Evolutionary conservation across 495 filamentous ascomycete species (phyloP).

Genomic region (Tuber umbilicatum): DNA sequence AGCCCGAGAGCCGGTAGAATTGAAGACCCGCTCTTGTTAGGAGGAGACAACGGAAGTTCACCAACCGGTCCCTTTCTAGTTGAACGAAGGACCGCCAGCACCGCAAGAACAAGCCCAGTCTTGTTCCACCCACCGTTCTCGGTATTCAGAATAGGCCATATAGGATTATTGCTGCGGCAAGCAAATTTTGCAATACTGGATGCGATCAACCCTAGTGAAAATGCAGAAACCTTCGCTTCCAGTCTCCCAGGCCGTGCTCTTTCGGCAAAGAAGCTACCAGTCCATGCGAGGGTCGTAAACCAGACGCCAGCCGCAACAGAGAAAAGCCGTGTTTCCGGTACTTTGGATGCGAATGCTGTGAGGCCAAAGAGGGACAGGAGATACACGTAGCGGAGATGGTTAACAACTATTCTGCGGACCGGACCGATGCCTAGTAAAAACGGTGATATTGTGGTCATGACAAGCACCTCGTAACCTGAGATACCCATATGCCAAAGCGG

Average conservation of each 20-base stretch:
- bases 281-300: conserved; percentile 73
- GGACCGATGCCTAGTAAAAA: conserved; percentile 67
- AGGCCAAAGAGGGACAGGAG: conserved; percentile 70
- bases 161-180: conserved; percentile 91
- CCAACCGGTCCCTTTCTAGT: conserved; percentile 54
- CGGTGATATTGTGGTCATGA: conserved; percentile 78
- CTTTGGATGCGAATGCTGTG: conserved; percentile 66
- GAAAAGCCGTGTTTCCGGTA: conserved; percentile 72
- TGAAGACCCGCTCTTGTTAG: conserved; percentile 57
- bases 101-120: conserved; percentile 64
- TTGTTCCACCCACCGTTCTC: conserved; percentile 92
- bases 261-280: conserved; percentile 71
- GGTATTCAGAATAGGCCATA: conserved; percentile 89
- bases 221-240: conserved; percentile 73
- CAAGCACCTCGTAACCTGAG: conserved; percentile 86
- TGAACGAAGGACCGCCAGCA: conserved; percentile 66
- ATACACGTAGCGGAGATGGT: conserved; percentile 63
- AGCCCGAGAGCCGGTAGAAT: conserved; percentile 69
- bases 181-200: conserved; percentile 90
- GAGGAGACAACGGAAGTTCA: conserved; percentile 43
- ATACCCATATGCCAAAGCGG: conserved; percentile 99
- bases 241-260: conserved; percentile 65
- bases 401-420: conserved; percentile 59
- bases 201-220: conserved; percentile 71
- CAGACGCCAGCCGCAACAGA: conserved; percentile 69